phyloP scores from a whole-genome alignment of 495 filamentous ascomycete species.

The Hyaloscypha variabilis region DNA sequence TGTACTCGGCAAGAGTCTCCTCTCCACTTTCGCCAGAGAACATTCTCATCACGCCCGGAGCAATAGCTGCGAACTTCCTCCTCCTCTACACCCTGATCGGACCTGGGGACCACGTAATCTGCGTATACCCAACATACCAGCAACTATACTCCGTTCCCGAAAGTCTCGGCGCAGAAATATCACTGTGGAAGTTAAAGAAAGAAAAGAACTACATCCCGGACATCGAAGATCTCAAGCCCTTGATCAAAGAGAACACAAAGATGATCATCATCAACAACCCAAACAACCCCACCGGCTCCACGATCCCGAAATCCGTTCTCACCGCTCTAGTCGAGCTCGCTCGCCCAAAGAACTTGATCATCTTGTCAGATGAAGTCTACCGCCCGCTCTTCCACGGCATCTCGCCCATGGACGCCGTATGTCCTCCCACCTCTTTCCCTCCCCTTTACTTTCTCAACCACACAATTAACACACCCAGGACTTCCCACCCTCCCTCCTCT shows the following conservation, averaged over 20 bases:
- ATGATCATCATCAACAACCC: conserved; percentile 72
- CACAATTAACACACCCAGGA: conserved; percentile 29
- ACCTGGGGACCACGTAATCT: conserved; percentile 86
- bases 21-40: conserved; percentile 61
- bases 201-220: conserved; percentile 69
- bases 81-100: conserved; percentile 74
- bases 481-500: conserved; percentile 70
- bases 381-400: conserved; percentile 80
- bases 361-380: conserved; percentile 86
- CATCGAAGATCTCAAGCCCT: conserved; percentile 62
- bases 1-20: conserved; percentile 62
- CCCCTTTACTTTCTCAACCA: background rate
- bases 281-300: conserved; percentile 84
- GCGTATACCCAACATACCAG: conserved; percentile 88
- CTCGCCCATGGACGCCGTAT: conserved; percentile 36
- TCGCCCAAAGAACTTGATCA: conserved; percentile 58
- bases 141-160: conserved; percentile 80
- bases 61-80: conserved; percentile 83
- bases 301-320: conserved; percentile 63
- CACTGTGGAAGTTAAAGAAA: conserved; percentile 73
- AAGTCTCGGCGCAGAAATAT: conserved; percentile 80
- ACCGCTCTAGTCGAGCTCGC: conserved; percentile 67
- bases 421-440: background rate
- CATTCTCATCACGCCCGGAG: conserved; percentile 77
- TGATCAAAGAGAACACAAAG: conserved; percentile 79